Evolutionary conservation across 306 rosid species (phyloP).

Genomic region (Prosopis cineraria): DNA sequence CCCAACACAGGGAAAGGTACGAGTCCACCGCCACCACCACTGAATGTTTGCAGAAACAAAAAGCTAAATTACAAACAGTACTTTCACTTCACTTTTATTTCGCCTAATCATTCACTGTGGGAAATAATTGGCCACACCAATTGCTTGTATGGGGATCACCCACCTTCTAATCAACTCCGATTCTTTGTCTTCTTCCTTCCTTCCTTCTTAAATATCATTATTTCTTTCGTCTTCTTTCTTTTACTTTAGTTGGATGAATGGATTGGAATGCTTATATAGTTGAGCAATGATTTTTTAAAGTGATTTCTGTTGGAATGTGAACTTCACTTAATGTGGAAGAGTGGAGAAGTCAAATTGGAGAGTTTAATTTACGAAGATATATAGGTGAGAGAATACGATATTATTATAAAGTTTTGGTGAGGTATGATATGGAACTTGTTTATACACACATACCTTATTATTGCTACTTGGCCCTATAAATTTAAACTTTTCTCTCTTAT

Average conservation of each 20-base stretch:
- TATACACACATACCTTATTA: too few relatives aligned
- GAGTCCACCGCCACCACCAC: not conserved
- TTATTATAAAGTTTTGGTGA: too few relatives aligned
- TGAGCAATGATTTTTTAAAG: not conserved
- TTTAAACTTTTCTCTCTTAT: too few relatives aligned
- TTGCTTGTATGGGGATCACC: not conserved
- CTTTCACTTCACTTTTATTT: not conserved
- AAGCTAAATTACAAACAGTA: not conserved
- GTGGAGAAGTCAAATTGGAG: too few relatives aligned
- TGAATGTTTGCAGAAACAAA: not conserved
- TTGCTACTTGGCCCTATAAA: too few relatives aligned
- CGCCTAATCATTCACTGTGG: not conserved
- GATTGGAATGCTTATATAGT: not conserved
- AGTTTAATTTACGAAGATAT: too few relatives aligned
- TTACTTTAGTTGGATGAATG: not conserved
- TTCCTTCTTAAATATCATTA: not conserved
- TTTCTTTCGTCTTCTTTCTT: not conserved
- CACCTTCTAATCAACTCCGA: not conserved
- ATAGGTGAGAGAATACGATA: too few relatives aligned
- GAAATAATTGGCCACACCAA: not conserved
- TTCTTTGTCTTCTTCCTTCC: not conserved
- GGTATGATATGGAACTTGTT: too few relatives aligned
- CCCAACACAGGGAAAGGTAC: not conserved
- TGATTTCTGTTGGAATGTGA: too few relatives aligned
- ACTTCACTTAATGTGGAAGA: too few relatives aligned